phyloP scores from a whole-genome alignment of 2,329 filamentous ascomycete species.

The Pseudogymnoascus sp. region DNA sequence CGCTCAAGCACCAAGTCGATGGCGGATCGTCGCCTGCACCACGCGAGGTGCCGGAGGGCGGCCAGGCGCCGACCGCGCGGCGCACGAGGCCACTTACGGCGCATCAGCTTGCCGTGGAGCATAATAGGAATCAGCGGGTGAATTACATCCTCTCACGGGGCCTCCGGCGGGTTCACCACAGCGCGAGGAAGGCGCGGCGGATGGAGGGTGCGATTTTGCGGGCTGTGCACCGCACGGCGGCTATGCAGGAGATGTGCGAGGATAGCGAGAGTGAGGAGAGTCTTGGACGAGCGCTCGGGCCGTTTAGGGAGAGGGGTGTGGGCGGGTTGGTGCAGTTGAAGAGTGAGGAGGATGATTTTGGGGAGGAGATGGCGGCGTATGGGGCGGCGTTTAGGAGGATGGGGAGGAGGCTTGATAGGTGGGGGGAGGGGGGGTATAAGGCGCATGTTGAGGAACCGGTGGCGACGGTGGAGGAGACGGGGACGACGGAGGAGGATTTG shows the following conservation, averaged over 20 bases:
- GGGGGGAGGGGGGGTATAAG: slow-evolving; percentile 40
- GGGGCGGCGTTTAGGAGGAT: slow-evolving; percentile 59
- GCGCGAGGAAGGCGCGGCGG: slow-evolving; percentile 53
- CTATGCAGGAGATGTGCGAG: slow-evolving; percentile 48
- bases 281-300: slow-evolving; percentile 25
- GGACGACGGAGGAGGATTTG: slow-evolving; percentile 38
- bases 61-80: slow-evolving; percentile 37
- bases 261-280: slow-evolving; percentile 56
- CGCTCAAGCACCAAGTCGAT: slow-evolving; percentile 54
- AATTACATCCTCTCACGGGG: slow-evolving; percentile 75
- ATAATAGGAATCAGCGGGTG: slow-evolving; percentile 71
- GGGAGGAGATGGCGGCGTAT: slow-evolving; percentile 64
- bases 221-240: slow-evolving; percentile 56
- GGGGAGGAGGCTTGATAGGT: slow-evolving; percentile 60
- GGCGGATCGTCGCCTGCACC: slow-evolving; percentile 48
- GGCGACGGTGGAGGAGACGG: slow-evolving; percentile 29
- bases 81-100: slow-evolving; percentile 71
- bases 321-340: slow-evolving; percentile 58
- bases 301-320: slow-evolving; percentile 50
- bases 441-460: slow-evolving; percentile 27
- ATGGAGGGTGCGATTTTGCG: slow-evolving; percentile 61
- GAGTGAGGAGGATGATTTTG: slow-evolving; percentile 64
- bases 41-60: slow-evolving; percentile 27
- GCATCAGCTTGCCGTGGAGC: slow-evolving; percentile 74
- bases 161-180: slow-evolving; percentile 58